Percentiles rank a stretch among this genome's conserved stretches.
Evolutionary conservation across 371 early-diverging fungal genomes (phyloP).

Genomic region (Mortierella sp.): DNA sequence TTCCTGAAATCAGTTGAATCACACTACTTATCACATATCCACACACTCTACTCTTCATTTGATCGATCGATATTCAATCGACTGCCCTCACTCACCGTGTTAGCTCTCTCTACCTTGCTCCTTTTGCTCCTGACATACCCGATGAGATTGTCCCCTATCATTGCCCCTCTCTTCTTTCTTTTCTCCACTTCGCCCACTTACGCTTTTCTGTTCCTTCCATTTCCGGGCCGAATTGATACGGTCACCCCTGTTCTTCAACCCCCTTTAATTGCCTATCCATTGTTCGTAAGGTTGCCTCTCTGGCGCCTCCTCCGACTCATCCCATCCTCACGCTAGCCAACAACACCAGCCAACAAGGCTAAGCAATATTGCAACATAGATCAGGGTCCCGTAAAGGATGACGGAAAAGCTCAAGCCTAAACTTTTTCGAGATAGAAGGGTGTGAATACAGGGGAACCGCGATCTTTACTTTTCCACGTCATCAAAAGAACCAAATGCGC

Average conservation of each 20-base stretch:
- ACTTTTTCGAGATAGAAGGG: background rate
- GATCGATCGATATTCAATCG: background rate
- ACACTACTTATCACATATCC: background rate
- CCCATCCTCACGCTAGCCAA: background rate
- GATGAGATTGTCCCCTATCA: slow-evolving; percentile 1
- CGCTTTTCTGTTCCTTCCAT: background rate
- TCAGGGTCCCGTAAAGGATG: background rate
- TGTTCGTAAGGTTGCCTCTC: background rate
- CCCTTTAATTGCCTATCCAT: background rate
- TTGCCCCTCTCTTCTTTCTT: background rate
- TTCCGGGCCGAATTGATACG: slow-evolving; percentile 7
- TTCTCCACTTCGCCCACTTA: slow-evolving; percentile 12
- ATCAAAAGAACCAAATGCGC: background rate
- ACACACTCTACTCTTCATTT: background rate
- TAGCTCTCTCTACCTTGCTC: background rate
- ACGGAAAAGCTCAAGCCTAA: background rate
- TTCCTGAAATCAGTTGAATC: slow-evolving; percentile 9
- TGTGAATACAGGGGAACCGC: background rate
- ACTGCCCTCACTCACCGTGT: background rate
- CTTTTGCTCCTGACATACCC: slow-evolving; percentile 2
- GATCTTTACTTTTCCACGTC: background rate
- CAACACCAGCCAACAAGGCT: background rate
- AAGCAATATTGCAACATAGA: background rate
- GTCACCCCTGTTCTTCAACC: background rate
- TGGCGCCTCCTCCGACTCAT: background rate